Conservation (phyloP, 176 grass and related monocot species). For the Avena eriantha region DNA sequence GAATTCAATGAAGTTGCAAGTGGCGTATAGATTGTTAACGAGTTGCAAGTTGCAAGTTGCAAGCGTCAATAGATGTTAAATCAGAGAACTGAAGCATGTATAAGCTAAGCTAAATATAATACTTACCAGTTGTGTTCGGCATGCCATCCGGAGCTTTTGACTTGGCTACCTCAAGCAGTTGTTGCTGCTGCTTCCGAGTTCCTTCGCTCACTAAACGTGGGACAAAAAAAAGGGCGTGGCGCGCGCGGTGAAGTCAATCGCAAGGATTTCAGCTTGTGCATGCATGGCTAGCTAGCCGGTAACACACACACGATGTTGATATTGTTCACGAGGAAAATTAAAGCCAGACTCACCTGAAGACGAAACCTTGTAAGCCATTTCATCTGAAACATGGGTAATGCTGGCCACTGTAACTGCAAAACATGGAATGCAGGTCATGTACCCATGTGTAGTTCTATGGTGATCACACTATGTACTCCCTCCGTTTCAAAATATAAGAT, state of each 20-base stretch:
- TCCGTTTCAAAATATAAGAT: too few species aligned
- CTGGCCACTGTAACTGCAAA: conserved; percentile 29
- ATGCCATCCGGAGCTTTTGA: conserved; percentile 10
- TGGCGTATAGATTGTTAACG: not conserved
- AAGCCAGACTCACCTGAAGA: conserved; percentile 41
- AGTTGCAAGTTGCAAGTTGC: too few species aligned
- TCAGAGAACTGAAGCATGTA: too few species aligned
- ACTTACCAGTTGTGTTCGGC: not conserved
- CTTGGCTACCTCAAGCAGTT: not conserved
- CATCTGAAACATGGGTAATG: conserved; percentile 11
- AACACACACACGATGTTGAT: not conserved
- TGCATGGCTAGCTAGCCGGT: not conserved
- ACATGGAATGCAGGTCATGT: not conserved
- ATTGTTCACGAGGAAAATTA: not conserved
- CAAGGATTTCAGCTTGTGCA: not conserved
- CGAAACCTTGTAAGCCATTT: conserved; percentile 38
- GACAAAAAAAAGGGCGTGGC: not conserved
- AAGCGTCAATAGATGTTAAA: not conserved
- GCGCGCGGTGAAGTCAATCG: not conserved
- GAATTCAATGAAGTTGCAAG: not conserved
- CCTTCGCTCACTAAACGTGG: conserved; percentile 20
- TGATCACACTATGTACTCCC: not conserved
- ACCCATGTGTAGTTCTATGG: too few species aligned
- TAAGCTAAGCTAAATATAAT: too few species aligned
- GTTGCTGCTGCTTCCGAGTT: too few species aligned